Conservation (phyloP, 75 land plant genomes). For the Adiantum capillusveneris region DNA sequence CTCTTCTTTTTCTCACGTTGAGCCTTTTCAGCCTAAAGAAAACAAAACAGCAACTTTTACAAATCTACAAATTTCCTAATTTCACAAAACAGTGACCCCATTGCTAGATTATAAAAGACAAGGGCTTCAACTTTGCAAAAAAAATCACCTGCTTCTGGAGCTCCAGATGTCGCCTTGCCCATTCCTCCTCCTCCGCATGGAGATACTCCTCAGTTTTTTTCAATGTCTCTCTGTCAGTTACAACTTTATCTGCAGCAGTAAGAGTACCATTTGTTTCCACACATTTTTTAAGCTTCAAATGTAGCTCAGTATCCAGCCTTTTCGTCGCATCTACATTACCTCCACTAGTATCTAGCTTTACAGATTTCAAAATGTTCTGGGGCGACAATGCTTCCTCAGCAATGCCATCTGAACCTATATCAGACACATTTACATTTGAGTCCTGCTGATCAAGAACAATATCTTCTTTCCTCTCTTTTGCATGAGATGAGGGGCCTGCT, state of each 20-base stretch:
- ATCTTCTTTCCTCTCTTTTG: neutral
- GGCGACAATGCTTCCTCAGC: constrained; percentile 1
- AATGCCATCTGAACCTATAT: constrained; percentile 1
- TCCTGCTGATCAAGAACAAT: constrained; percentile 5
- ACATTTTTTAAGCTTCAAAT: neutral
- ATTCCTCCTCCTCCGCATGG: constrained; percentile 70
- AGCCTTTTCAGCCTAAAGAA: constrained; percentile 61
- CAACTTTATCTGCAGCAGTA: neutral
- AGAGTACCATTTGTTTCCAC: neutral
- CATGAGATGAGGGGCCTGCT: neutral
- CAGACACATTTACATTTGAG: constrained; percentile 4
- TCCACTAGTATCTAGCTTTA: neutral
- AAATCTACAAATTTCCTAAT: no score
- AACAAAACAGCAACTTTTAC: no score
- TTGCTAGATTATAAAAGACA: no score
- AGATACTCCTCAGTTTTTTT: constrained; percentile 75
- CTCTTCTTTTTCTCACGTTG: constrained; percentile 53
- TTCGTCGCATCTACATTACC: neutral
- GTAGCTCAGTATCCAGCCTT: neutral
- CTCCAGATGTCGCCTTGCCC: constrained; percentile 63
- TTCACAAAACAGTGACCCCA: no score
- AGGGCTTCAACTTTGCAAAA: neutral
- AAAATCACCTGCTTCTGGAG: constrained; percentile 65
- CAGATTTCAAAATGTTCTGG: neutral
- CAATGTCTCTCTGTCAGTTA: constrained; percentile 38